Base-by-base conservation (phyloP, 768 basidiomycete species). In the Pulveroboletus sp. region DNA sequence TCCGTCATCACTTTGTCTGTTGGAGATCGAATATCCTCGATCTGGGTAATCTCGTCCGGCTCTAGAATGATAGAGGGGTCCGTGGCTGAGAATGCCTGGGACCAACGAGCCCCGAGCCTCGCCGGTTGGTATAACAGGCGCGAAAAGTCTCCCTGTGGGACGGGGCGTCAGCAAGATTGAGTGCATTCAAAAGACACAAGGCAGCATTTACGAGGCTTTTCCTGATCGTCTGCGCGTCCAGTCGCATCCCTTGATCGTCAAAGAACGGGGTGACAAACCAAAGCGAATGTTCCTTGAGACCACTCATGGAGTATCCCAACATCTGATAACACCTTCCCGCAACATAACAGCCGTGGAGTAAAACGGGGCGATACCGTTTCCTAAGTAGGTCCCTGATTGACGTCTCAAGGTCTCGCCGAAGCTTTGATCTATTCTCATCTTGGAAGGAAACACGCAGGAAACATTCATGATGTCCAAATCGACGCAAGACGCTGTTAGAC, bases 251-350 rank as follows among this genome's bases (percentile, higher is more conserved):
- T n/a, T 62, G 9, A 1, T 64, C 61, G 15, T 65, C 57, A 1
- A 1, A 49, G 47, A 80, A 80, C 0, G 73, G 70, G 8, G 69
- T 67, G 21, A 79, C 74, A 50, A 80, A 80, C 63, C 71, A 73
- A 42, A 79, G 67, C 0, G 74, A 73, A 45, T 80, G 76, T 38
- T 76, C 69, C 51, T 71, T 72, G 46, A 80, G 62, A 4, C 78
- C 78, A 43, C 76, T 77, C 71, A 76, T 77, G 3, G 77, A 79
- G 49, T 80, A 80, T 5, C 75, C 79, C 24, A 81, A 57, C 57
- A 80, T 72, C 3, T 76, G 51, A 54, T 71, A 80, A 0, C 53
- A 51, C 28, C 78, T 68, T 8, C 78, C 78, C 3, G 71, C 79
- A 10, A 80, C 62, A 4, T 15, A 17, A 9, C 71, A 59, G 0